phyloP scores from a whole-genome alignment of 225 moss, liverwort and hornwort genomes.

The Pseudisothecium myosuroides region DNA sequence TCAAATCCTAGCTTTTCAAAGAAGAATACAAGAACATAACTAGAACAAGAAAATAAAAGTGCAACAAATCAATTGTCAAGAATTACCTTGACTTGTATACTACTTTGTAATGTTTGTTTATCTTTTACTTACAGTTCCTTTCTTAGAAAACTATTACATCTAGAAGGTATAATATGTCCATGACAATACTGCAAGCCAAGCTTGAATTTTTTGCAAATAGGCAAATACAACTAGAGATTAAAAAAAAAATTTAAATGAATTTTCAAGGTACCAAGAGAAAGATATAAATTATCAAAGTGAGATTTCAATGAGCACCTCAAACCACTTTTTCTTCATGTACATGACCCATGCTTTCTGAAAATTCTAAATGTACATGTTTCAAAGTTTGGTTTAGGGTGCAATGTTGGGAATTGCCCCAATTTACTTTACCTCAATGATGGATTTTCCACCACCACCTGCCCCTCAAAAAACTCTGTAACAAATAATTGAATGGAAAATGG shows the following conservation, averaged over 20 bases:
- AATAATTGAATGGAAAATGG: not conserved
- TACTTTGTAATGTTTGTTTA: too few species aligned
- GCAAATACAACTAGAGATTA: not conserved
- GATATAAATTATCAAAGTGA: not conserved
- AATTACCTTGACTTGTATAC: too few species aligned
- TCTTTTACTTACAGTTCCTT: too few species aligned
- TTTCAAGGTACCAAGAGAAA: not conserved
- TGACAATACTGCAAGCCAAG: not conserved
- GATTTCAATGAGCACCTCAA: not conserved
- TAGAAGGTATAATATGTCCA: not conserved
- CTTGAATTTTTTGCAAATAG: not conserved
- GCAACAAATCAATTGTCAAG: not conserved
- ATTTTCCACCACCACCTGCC: not conserved
- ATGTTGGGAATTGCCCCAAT: not conserved
- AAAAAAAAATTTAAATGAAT: too few species aligned
- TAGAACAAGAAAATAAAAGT: not conserved
- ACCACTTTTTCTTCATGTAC: not conserved
- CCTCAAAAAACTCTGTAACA: not conserved
- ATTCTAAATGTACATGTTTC: too few species aligned
- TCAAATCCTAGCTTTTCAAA: not conserved
- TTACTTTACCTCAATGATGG: not conserved
- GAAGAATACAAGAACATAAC: accelerated
- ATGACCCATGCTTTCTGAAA: too few species aligned
- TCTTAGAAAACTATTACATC: too few species aligned
- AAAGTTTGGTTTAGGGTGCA: not conserved